Base-by-base conservation (phyloP, 257 asterid genomes). In the Capsicum pubescens region DNA sequence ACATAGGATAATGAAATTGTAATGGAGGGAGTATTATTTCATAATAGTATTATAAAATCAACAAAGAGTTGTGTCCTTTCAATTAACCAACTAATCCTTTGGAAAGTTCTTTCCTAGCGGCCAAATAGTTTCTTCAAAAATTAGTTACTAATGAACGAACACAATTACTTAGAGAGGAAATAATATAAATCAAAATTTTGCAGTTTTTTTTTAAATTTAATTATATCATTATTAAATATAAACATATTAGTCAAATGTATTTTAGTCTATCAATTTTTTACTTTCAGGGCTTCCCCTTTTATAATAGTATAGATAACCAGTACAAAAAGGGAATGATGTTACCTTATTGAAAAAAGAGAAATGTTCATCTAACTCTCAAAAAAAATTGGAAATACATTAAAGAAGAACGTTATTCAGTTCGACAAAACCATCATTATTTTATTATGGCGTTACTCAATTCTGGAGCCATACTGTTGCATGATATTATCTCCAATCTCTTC, bases 391-490 rank as follows among this genome's bases (percentile, higher is more conserved):
- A 76, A 76, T 11, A 10, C 81, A 76, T 76, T 52, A 26, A 44
- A 2, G 63, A 54, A 52, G 64, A 54, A 14, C 5, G 46, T 19
- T 50, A 50, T 74, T 13, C 61, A 13, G 46, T 35, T 21, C 6
- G 58, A 74, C 5, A 74, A 74, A 74, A 50, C 46, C 50, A 52
- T 50, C 80, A 74, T 50, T 74, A 19, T 12, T 12, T 74, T 52
- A 48, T 11, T 76, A 54, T 76, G 48, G 21, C 81, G 26, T 76
- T 8, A 52, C 63, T 76, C 63, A 76, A 17, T 55, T 52, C 14
- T 76, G 81, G 9, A 76, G 63, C 64, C 81, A 76, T 76, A 21
- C 15, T 76, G 64, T 54, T 76, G 81, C 64, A 26, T 52, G 63
- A 76, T 16, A 76, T 32, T 26, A 52, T 76, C 26, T 54, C 26